Evolutionary conservation across 2,329 filamentous ascomycete species (phyloP), one percentile per base, ranked within the genome.

Genomic region (Tothia fuscella): DNA sequence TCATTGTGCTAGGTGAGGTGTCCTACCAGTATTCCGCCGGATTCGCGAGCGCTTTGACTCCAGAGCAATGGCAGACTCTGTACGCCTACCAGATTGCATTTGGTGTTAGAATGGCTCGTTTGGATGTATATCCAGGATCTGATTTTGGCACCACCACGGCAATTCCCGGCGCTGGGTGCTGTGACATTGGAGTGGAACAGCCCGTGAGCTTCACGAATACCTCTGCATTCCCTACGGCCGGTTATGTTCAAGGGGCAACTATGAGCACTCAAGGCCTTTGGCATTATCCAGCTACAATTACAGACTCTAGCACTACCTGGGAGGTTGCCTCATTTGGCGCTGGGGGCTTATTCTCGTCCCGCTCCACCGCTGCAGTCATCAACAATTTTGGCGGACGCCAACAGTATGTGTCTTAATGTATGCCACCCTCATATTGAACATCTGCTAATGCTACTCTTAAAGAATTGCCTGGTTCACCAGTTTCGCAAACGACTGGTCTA

Each of bases 381-480:
- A 74, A 73, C 53, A 65, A 65, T 46, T 66, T 71, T 44, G 56
- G 57, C 43, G 67, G 65, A 4, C 62, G 71, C 46, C 60, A 74
- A 56, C 70, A 75, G 54, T n/a, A n/a, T n/a, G n/a, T n/a, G n/a
- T n/a, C n/a, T n/a, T n/a, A n/a, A n/a, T n/a, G n/a, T n/a, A n/a
- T n/a, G n/a, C n/a, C n/a, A n/a, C n/a, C n/a, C n/a, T n/a, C n/a
- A n/a, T n/a, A n/a, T n/a, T n/a, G n/a, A n/a, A n/a, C n/a, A n/a
- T n/a, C n/a, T n/a, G n/a, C n/a, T n/a, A n/a, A n/a, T n/a, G n/a
- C n/a, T n/a, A n/a, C n/a, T n/a, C n/a, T n/a, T n/a, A n/a, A n/a
- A n/a, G n/a, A n/a, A 71, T 75, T 66, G 70, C 65, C 1, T 74
- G 68, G 55, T 74, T 74, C 56, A 68, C 66, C 31, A 53, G 56